Conservation (phyloP, 805 yeast species). For the Saccharomycopsis sp. region DNA sequence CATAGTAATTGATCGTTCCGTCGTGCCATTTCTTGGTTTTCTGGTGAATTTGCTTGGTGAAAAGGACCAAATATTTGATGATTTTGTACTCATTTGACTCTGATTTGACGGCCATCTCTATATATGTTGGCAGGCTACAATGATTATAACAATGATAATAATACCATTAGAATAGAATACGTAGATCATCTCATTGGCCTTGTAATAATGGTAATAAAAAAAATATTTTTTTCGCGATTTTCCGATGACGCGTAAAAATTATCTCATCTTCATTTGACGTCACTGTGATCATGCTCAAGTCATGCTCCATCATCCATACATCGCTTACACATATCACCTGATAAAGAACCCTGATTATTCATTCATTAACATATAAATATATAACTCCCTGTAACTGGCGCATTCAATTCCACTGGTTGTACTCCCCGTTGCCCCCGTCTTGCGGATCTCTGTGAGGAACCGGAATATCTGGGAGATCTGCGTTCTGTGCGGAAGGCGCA, state of each 20-base stretch:
- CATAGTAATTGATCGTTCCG: constrained; percentile 40
- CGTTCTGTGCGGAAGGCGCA: neutral
- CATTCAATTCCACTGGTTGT: neutral
- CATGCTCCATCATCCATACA: no score
- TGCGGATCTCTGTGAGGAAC: neutral
- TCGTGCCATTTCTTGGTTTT: constrained; percentile 48
- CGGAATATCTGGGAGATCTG: neutral
- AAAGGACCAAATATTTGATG: constrained; percentile 41
- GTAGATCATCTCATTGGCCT: no score
- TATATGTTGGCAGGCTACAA: neutral
- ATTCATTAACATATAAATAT: neutral
- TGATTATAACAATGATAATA: no score
- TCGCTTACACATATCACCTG: no score
- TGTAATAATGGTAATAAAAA: no score
- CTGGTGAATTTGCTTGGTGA: constrained; percentile 39
- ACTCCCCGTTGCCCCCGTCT: neutral
- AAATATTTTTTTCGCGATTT: neutral
- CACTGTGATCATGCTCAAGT: no score
- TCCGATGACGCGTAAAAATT: neutral
- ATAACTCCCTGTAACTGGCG: no score
- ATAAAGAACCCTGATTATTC: no score
- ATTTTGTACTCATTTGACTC: constrained; percentile 25
- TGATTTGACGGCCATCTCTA: neutral
- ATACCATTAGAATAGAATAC: no score
- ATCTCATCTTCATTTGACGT: neutral